Evolutionary conservation across 2,329 filamentous ascomycete species (phyloP).

Genomic region (Fusarium succisae): DNA sequence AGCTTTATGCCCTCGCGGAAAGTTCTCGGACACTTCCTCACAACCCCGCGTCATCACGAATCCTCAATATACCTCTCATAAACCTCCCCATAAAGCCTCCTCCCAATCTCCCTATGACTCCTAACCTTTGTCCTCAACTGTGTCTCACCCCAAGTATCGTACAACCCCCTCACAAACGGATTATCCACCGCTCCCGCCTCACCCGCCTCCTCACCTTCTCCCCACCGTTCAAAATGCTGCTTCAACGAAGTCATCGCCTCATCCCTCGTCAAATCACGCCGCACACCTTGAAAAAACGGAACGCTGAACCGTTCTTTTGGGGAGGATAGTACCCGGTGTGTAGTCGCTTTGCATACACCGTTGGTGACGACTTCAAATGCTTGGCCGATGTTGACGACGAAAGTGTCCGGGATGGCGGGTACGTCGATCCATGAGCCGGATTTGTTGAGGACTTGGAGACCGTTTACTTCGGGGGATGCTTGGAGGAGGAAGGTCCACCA

Average conservation of each 20-base stretch:
- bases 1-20: constrained; percentile 31
- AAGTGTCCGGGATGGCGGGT: constrained; percentile 56
- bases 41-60: background rate
- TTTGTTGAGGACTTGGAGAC: constrained; percentile 61
- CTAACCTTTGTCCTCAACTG: constrained; percentile 64
- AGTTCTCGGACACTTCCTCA: constrained; percentile 42
- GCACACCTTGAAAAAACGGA: constrained; percentile 61
- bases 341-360: constrained; percentile 63
- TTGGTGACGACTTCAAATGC: constrained; percentile 66
- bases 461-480: constrained; percentile 59
- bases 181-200: constrained; percentile 56
- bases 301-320: constrained; percentile 52
- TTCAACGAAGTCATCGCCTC: constrained; percentile 53
- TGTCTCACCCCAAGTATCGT: constrained; percentile 65
- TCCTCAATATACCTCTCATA: constrained; percentile 59
- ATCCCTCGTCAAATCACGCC: constrained; percentile 54
- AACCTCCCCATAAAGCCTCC: constrained; percentile 57
- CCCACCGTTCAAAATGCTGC: constrained; percentile 48
- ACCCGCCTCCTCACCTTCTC: constrained; percentile 43
- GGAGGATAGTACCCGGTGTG: constrained; percentile 53
- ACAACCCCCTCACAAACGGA: constrained; percentile 58
- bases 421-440: constrained; percentile 61
- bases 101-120: constrained; percentile 60
- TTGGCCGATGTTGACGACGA: constrained; percentile 68
- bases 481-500: constrained; percentile 73